A percentile compares a stretch with the other conserved stretches of the same genome.
phyloP scores from a whole-genome alignment of 2,329 filamentous ascomycete species.

The Aspergillus novoparasiticus region DNA sequence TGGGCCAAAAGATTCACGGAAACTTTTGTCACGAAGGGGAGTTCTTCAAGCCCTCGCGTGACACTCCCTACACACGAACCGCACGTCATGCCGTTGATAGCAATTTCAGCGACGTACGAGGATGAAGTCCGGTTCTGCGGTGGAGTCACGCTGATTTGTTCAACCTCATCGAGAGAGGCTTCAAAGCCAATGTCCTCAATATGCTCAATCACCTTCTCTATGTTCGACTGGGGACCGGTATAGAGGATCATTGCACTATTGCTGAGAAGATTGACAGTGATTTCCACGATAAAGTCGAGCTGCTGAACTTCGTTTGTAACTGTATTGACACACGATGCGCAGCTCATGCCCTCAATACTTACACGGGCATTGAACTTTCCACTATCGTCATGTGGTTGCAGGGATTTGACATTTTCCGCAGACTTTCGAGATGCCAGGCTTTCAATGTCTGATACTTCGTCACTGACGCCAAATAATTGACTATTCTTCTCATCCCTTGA shows the following conservation, averaged over 20 bases:
- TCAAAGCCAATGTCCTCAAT: constrained; percentile 56
- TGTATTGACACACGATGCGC: constrained; percentile 66
- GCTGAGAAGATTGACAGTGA: constrained; percentile 65
- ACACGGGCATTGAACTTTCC: constrained; percentile 35
- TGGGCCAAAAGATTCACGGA: constrained; percentile 56
- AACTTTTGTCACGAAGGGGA: constrained; percentile 50
- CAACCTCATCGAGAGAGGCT: constrained; percentile 43
- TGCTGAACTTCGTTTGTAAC: constrained; percentile 64
- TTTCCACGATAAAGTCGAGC: constrained; percentile 59
- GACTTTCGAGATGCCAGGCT: constrained; percentile 5
- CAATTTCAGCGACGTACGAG: constrained; percentile 48
- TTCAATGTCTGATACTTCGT: not conserved
- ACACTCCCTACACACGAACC: constrained; percentile 57
- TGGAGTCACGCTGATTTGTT: constrained; percentile 12
- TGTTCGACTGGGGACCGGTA: constrained; percentile 48
- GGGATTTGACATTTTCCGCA: not conserved
- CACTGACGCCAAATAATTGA: not conserved
- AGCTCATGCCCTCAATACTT: constrained; percentile 72
- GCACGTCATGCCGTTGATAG: constrained; percentile 61
- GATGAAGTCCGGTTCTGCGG: constrained; percentile 6
- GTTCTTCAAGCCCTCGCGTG: constrained; percentile 48
- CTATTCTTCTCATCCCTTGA: constrained; percentile 1
- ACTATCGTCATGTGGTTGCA: not conserved
- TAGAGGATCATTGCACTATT: constrained; percentile 68
- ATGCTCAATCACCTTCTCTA: constrained; percentile 49